Conservation (phyloP, 352 stramenopile genomes). For the Phytophthora meadii region DNA sequence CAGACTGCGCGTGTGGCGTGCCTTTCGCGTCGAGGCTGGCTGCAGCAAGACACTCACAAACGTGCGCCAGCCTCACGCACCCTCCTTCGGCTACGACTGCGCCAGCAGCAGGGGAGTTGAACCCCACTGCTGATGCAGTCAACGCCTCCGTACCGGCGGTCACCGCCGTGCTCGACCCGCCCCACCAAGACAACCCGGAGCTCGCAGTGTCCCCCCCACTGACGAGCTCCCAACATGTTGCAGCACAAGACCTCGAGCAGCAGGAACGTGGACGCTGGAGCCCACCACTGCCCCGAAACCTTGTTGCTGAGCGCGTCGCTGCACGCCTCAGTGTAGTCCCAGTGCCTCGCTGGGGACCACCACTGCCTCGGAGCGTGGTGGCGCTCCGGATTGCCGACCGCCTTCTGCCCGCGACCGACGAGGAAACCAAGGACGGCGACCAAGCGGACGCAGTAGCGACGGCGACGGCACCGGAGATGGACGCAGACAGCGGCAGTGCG, state of each 20-base stretch:
- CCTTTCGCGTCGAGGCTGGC: neutral
- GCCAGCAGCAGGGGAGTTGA: slow-evolving; percentile 1
- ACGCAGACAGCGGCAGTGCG: too few relatives aligned
- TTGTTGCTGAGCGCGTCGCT: neutral
- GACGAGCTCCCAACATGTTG: neutral
- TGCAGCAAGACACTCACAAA: neutral
- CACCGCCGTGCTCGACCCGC: too few relatives aligned
- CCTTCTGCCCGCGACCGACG: too few relatives aligned
- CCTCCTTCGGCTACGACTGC: neutral
- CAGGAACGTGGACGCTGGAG: neutral
- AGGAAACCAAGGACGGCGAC: neutral
- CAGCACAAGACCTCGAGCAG: neutral
- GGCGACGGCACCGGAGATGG: too few relatives aligned
- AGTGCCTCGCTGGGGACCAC: neutral
- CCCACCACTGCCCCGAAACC: neutral
- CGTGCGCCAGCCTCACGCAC: neutral
- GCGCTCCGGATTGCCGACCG: neutral
- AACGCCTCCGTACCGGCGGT: neutral
- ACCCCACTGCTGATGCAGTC: neutral
- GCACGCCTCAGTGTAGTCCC: neutral
- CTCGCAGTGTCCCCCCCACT: too few relatives aligned
- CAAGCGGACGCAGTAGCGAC: neutral
- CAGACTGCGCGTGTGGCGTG: neutral
- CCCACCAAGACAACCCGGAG: too few relatives aligned
- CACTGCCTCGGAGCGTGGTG: neutral